phyloP scores from a whole-genome alignment of 352 stramenopile species.

The Saprolegnia parasitica region DNA sequence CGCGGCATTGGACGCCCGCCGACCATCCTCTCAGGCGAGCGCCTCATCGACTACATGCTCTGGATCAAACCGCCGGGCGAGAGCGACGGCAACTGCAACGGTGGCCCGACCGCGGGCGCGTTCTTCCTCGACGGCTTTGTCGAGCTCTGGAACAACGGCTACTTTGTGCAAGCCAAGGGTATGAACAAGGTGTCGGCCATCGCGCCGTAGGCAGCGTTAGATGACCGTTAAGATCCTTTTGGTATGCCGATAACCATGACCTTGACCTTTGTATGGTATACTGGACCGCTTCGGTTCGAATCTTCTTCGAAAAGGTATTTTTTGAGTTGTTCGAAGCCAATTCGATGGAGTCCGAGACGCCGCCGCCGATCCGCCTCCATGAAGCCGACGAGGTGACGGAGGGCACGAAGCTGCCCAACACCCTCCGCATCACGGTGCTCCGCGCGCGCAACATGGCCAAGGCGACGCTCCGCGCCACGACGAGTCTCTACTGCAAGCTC shows the following conservation, averaged over 20 bases:
- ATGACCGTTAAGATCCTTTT: not conserved
- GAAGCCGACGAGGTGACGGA: slow-evolving; percentile 20
- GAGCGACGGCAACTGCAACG: slow-evolving; percentile 47
- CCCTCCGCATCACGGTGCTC: slow-evolving; percentile 64
- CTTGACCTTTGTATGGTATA: slow-evolving; percentile 1
- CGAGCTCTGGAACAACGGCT: slow-evolving; percentile 54
- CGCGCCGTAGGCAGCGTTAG: not conserved
- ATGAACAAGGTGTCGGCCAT: slow-evolving; percentile 5
- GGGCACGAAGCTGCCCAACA: slow-evolving; percentile 51
- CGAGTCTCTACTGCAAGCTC: slow-evolving; percentile 74
- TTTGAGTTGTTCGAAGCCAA: not conserved
- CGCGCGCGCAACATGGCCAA: slow-evolving; percentile 50
- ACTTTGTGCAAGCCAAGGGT: slow-evolving; percentile 28
- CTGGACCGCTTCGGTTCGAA: not conserved
- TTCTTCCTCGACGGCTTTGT: slow-evolving; percentile 55
- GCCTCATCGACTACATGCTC: slow-evolving; percentile 37
- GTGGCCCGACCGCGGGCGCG: slow-evolving; percentile 38
- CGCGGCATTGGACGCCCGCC: slow-evolving; percentile 41
- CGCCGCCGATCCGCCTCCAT: slow-evolving; percentile 16
- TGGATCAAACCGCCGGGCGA: slow-evolving; percentile 48
- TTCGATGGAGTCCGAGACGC: not conserved
- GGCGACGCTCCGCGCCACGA: slow-evolving; percentile 44
- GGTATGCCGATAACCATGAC: not conserved
- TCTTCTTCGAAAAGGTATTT: slow-evolving; percentile 12
- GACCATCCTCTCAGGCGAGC: slow-evolving; percentile 33